phyloP scores from a whole-genome alignment of 2,329 filamentous ascomycete species.

The Xylogone sp. region DNA sequence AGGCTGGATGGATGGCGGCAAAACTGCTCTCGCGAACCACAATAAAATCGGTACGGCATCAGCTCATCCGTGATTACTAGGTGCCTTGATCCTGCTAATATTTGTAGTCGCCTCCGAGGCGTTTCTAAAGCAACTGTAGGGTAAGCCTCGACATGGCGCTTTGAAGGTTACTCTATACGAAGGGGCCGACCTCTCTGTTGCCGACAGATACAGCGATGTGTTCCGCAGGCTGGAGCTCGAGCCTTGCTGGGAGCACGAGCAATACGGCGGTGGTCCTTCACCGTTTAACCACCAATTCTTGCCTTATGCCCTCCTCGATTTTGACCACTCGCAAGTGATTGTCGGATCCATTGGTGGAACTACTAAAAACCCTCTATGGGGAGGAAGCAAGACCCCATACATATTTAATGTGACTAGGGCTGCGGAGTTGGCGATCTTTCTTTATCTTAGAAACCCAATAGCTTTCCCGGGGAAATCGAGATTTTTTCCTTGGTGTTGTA shows the following conservation, averaged over 20 bases:
- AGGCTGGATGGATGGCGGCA: too few species aligned
- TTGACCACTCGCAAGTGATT: slow-evolving; percentile 96
- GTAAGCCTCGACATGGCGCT: slow-evolving; percentile 1
- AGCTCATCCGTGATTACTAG: too few species aligned
- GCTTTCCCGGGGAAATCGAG: slow-evolving; percentile 49
- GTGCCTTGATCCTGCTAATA: not conserved
- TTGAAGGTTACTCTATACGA: slow-evolving; percentile 5
- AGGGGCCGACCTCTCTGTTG: slow-evolving; percentile 2
- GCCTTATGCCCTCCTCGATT: slow-evolving; percentile 89
- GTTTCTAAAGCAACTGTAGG: not conserved
- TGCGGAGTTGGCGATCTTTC: slow-evolving; percentile 79
- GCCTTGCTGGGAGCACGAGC: too few species aligned
- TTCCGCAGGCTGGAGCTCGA: slow-evolving; percentile 30
- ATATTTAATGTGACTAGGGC: slow-evolving; percentile 95
- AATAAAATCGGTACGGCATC: too few species aligned
- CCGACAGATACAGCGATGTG: slow-evolving; percentile 3
- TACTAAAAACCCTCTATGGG: slow-evolving; percentile 77
- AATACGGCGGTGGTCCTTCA: too few species aligned
- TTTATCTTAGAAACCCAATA: slow-evolving; percentile 32
- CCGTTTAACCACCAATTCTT: too few species aligned
- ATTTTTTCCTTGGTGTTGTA: slow-evolving; percentile 87
- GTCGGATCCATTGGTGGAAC: slow-evolving; percentile 93
- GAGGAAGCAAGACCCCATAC: slow-evolving; percentile 81
- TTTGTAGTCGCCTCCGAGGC: not conserved
- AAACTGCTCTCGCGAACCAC: too few species aligned